Evolutionary conservation across 2,329 filamentous ascomycete species (phyloP).

Genomic region (Gnomoniopsis smithogilvyi): DNA sequence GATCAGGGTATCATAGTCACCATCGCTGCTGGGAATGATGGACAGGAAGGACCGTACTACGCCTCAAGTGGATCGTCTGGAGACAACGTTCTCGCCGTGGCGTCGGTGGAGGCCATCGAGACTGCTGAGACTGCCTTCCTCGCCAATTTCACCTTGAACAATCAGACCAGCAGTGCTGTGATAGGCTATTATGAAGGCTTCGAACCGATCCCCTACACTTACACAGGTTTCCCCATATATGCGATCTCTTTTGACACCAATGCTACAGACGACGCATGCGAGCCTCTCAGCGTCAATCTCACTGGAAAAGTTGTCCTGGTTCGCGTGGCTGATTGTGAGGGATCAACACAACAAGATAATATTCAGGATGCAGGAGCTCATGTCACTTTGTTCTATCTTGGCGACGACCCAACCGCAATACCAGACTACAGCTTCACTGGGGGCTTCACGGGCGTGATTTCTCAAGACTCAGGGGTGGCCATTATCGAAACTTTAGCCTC

Average conservation of each 20-base stretch:
- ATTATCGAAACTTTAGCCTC: constrained; percentile 19
- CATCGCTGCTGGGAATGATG: constrained; percentile 12
- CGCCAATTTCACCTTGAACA: background rate
- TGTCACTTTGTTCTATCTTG: constrained; percentile 39
- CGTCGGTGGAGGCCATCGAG: constrained; percentile 3
- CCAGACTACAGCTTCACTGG: constrained; percentile 7
- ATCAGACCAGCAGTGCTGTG: background rate
- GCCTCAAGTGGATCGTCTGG: constrained; percentile 12
- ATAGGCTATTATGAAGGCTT: constrained; percentile 7
- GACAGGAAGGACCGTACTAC: constrained; percentile 6
- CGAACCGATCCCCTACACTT: constrained; percentile 1
- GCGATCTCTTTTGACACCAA: constrained; percentile 17
- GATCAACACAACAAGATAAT: constrained; percentile 30
- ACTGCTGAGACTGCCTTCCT: constrained; percentile 1
- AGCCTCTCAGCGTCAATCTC: constrained; percentile 28
- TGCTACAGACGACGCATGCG: constrained; percentile 30
- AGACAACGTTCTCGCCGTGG: constrained; percentile 1
- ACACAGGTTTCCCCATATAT: constrained; percentile 15
- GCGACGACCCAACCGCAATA: constrained; percentile 15
- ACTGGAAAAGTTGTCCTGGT: constrained; percentile 37
- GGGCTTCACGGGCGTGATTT: constrained; percentile 17
- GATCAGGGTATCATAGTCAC: constrained; percentile 12
- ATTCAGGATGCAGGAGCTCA: constrained; percentile 35
- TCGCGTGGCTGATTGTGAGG: constrained; percentile 28
- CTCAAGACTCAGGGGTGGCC: constrained; percentile 16